Evolutionary conservation across 1,139 yeast species (phyloP).

Genomic region (Geotrichum reessii): DNA sequence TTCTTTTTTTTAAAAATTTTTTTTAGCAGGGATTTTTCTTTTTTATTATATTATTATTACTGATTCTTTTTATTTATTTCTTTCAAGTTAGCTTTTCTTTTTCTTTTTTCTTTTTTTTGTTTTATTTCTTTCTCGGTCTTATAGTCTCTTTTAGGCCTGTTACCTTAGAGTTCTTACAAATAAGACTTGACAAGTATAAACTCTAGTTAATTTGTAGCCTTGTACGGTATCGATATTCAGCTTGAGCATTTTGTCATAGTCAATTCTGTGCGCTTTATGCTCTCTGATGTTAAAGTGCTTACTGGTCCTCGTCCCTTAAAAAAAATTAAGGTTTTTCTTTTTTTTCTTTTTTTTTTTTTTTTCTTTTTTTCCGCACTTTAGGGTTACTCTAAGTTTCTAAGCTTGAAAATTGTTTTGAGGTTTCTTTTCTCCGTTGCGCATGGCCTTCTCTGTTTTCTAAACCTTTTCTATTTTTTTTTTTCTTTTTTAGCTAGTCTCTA

Average conservation of each 20-base stretch:
- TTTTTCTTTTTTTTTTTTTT: too few species aligned
- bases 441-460: neutral
- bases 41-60: too few species aligned
- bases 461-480: neutral
- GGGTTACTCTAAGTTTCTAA: too few species aligned
- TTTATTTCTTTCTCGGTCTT: neutral
- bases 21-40: too few species aligned
- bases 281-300: neutral
- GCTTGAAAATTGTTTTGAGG: neutral
- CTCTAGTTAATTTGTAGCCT: neutral
- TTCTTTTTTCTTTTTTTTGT: too few species aligned
- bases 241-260: neutral
- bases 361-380: neutral
- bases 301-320: neutral
- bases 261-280: neutral
- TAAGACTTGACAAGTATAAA: neutral
- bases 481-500: too few species aligned
- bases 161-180: neutral
- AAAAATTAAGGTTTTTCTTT: neutral
- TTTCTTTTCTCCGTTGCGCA: neutral
- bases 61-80: too few species aligned
- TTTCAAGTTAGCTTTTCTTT: too few species aligned
- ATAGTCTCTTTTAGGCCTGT: neutral
- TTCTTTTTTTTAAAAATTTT: too few species aligned
- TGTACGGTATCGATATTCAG: neutral